Evolutionary conservation across 2,329 filamentous ascomycete genomes (phyloP), one percentile per base, ranked within the genome.

Genomic region (Escovopsis weberi): DNA sequence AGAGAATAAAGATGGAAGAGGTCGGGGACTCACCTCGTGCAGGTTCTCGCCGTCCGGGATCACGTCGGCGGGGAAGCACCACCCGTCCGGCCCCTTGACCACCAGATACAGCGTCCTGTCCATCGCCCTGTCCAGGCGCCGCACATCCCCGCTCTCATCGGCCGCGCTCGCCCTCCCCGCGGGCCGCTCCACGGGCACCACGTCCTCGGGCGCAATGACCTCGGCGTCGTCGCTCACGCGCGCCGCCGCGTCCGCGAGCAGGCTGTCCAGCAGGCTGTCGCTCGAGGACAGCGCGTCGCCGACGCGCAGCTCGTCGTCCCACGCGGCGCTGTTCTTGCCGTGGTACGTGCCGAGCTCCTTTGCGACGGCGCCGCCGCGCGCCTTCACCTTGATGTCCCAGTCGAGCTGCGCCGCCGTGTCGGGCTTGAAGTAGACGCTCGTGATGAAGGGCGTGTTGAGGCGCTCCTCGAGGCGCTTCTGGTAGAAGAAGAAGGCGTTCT

Each of bases 401-500:
- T 95, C 88, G 40, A 86, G 69, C 51, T 88, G 84, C 8, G 78
- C 72, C 1, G 87, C 81, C 10, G 88, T 94, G 57, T 85, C 85
- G 52, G 80, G 80, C 69, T 94, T 94, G 75, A 88, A 94, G 73
- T 94, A 98, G 66, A 96, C 91, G 59, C 84, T 84, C 51, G 84
- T 78, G 44, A 83, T 83, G 62, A 96, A 98, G 2, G 88, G 85
- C 4, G 91, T 74, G 18, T 81, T 79, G 41, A 94, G 73, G 37
- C 91, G 84, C 70, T 98, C 91, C 63, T 96, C 94, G 47, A 98
- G 74, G 12, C 91, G 86, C 55, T 89, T 89, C 67, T 98, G 91
- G 68, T 98, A 98, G 60, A 98, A 87, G 70, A 82, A 94, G 66
- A 82, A 96, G 49, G 89, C 74, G 57, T 86, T 83, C 64, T 98